These are phyloP conservation scores for Leptographium flavum DNA, from an alignment of 2,329 filamentous ascomycete species.

Conservation along the genomic window DNA sequence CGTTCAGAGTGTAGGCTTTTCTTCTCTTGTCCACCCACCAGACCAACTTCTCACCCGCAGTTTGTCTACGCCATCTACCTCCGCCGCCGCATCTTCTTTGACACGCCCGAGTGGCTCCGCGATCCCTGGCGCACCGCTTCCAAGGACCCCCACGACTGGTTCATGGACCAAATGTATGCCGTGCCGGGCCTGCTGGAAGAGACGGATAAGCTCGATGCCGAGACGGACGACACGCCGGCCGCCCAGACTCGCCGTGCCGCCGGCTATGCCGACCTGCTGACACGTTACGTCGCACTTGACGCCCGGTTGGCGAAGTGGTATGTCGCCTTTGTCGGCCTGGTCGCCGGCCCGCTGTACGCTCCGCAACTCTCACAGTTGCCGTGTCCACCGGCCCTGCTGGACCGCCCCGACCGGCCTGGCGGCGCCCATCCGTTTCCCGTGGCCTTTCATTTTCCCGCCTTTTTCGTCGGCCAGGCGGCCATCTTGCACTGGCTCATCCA, in stretches of 20 bases:
- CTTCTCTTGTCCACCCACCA: neutral
- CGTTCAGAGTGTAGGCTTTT: conserved; percentile 8
- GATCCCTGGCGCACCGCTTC: conserved; percentile 7
- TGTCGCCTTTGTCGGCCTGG: conserved; percentile 5
- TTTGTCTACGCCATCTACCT: conserved; percentile 8
- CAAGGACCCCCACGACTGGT: conserved; percentile 12
- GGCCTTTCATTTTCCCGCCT: conserved; percentile 12
- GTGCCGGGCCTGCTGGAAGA: conserved; percentile 8
- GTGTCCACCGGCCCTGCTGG: conserved; percentile 1
- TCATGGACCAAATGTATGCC: conserved; percentile 12
- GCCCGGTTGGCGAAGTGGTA: conserved; percentile 6
- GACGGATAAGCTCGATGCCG: conserved; percentile 1
- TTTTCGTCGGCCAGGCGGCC: conserved; percentile 11
- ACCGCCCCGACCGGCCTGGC: neutral
- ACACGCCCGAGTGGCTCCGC: conserved; percentile 8
- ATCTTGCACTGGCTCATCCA: conserved; percentile 11
- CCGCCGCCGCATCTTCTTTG: conserved; percentile 9
- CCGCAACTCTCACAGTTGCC: conserved; percentile 10
- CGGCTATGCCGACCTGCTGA: conserved; percentile 3
- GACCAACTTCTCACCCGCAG: neutral
- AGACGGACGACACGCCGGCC: neutral
- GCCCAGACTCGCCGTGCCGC: neutral
- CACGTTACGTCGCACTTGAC: conserved; percentile 6
- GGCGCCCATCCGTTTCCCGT: conserved; percentile 10
- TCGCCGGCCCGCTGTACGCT: conserved; percentile 11